Percentiles rank a stretch among this genome's conserved stretches.
These are phyloP conservation scores for Quercus parvula DNA, from an alignment of 306 rosid species.

Conservation along the genomic window DNA sequence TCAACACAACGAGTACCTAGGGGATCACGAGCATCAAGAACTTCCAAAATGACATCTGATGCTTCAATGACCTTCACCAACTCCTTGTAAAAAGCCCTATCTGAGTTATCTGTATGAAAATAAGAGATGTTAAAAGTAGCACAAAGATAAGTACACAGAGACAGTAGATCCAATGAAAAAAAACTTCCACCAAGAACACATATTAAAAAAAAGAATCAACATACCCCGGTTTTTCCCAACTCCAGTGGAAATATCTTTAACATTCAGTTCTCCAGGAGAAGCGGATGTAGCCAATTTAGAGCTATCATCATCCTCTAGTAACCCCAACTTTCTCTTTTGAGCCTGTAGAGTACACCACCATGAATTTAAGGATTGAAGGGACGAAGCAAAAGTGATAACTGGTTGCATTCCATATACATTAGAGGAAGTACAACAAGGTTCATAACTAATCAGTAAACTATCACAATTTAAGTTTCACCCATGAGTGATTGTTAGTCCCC, in stretches of 20 bases:
- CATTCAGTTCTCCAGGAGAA: neutral
- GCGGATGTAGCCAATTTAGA: conserved; percentile 22
- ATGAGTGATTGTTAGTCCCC: too few species aligned
- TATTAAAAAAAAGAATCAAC: neutral
- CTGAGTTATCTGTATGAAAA: conserved; percentile 49
- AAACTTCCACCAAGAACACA: neutral
- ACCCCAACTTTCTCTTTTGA: conserved; percentile 82
- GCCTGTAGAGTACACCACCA: conserved; percentile 41
- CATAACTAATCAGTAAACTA: too few species aligned
- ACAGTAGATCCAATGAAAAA: neutral
- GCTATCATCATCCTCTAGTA: conserved; percentile 52
- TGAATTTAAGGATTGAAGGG: neutral
- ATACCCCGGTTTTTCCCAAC: conserved; percentile 51
- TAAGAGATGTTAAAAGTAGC: neutral
- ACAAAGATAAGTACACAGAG: neutral
- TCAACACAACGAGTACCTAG: conserved; percentile 83
- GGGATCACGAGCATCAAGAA: conserved; percentile 98
- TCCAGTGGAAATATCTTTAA: conserved; percentile 13
- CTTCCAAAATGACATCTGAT: conserved; percentile 94
- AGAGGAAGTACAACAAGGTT: neutral
- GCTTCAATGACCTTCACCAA: conserved; percentile 81
- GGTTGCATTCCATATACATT: neutral
- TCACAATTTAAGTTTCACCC: too few species aligned
- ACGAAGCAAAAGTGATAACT: neutral
- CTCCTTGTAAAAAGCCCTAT: conserved; percentile 86